Evolutionary conservation across 441 rosid genomes (phyloP), one percentile per base, ranked within the genome.

Genomic region (Iberis amara): DNA sequence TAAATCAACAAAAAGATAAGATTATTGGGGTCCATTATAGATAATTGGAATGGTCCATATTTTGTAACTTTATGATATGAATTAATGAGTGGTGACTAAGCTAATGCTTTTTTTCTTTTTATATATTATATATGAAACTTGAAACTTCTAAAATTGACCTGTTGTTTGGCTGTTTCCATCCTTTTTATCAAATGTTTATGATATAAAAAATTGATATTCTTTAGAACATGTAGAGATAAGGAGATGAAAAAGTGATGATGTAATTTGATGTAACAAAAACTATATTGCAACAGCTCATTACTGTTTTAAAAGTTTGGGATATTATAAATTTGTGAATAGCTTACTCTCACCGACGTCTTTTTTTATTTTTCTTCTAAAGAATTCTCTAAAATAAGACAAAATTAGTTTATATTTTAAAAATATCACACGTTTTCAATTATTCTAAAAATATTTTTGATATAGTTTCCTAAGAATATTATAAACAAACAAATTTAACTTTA

Each of bases 21-120:
- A 68, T 72, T 30, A 38, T 4, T 14, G 58, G 67, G 70, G 59
- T 62, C 72, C 69, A 68, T 44, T 38, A 24, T 36, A 39, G 66
- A 63, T 67, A 58, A 64, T 44, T 51, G 57, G 64, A 67, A 50
- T 49, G 54, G 47, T 65, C 59, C 53, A 57, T 49, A 57, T 9
- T n/a, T 58, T 52, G 54, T 58, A 58, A 57, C 49, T 52, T 39
- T 51, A 32, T 39, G 31, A 18, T 18, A 39, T 43, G 48, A 57
- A 44, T 51, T 43, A 57, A 57, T 65, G 55, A 53, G 24, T 62
- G 45, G 27, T 54, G 64, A 65, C 44, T 57, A 45, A 62, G 44
- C 61, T 14, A 54, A 39, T 47, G 43, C 61, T 26, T 26, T 26
- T 26, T 26, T 26, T 6, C 6, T 26, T 26, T 26, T 6, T 26